A percentile compares a stretch with the other conserved stretches of the same genome.
Conservation (phyloP, 208 protist genomes). For the Acanthamoeba healyi region DNA sequence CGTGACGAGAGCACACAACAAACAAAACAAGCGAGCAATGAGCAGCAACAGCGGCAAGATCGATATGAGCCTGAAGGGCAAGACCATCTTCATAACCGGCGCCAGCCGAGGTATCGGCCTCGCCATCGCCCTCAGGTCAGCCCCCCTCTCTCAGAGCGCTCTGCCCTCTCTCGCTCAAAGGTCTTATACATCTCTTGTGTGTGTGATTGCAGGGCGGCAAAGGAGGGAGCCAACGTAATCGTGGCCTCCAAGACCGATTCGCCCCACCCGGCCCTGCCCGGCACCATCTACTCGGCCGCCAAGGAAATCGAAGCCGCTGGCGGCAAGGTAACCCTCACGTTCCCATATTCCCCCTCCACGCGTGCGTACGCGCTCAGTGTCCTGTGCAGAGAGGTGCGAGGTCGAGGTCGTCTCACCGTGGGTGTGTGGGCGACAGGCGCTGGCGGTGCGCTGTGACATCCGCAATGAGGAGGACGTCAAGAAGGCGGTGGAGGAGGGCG, state of each 20-base stretch:
- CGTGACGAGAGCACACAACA: neutral
- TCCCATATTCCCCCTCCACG: neutral
- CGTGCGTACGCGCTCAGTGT: too few relatives aligned
- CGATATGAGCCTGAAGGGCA: constrained; percentile 81
- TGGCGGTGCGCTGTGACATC: constrained; percentile 82
- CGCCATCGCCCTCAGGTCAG: constrained; percentile 83
- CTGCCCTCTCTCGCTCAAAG: too few relatives aligned
- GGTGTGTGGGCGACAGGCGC: constrained; percentile 60
- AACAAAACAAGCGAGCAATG: neutral
- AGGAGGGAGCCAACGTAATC: constrained; percentile 89
- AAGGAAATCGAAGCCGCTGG: constrained; percentile 87
- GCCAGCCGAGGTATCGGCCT: constrained; percentile 89
- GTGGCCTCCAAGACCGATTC: constrained; percentile 90
- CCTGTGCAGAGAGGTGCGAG: neutral
- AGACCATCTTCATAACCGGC: constrained; percentile 89
- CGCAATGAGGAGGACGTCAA: constrained; percentile 84
- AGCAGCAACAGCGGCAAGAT: neutral
- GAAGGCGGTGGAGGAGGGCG: constrained; percentile 86
- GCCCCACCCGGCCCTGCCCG: constrained; percentile 85
- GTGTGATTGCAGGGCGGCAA: constrained; percentile 82
- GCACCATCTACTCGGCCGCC: constrained; percentile 91
- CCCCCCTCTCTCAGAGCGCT: too few relatives aligned
- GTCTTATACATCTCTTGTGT: too few relatives aligned
- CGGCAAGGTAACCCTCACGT: constrained; percentile 15
- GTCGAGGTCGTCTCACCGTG: neutral